Evolutionary conservation across 208 protist species (phyloP).

Genomic region (Leptomonas pyrrhocoris): DNA sequence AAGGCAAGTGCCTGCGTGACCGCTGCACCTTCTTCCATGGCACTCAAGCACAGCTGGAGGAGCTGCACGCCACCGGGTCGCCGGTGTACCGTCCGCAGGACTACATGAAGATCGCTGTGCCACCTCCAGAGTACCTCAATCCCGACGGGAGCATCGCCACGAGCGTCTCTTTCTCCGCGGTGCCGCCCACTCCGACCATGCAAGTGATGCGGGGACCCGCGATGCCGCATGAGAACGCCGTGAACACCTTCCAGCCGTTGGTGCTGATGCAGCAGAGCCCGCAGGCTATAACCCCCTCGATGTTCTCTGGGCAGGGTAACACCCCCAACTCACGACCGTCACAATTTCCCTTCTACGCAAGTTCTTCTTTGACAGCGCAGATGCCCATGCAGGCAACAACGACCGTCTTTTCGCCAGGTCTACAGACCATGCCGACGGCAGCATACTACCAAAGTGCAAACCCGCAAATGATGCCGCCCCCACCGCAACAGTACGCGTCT

Average conservation of each 20-base stretch:
- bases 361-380: constrained; percentile 11
- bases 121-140: constrained; percentile 53
- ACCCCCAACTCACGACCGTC: constrained; percentile 5
- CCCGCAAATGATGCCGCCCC: constrained; percentile 4
- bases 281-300: constrained; percentile 18
- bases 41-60: constrained; percentile 57
- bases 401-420: constrained; percentile 12
- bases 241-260: constrained; percentile 28
- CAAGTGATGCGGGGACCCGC: constrained; percentile 18
- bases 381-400: constrained; percentile 8
- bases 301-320: constrained; percentile 17
- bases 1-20: constrained; percentile 73
- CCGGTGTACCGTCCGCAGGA: constrained; percentile 66
- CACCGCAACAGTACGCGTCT: constrained; percentile 9
- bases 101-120: constrained; percentile 70
- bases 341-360: constrained; percentile 29
- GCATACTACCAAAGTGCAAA: constrained; percentile 25
- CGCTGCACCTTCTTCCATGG: constrained; percentile 82
- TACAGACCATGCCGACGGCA: constrained; percentile 22
- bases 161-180: constrained; percentile 8
- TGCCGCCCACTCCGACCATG: constrained; percentile 11
- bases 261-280: constrained; percentile 28
- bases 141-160: constrained; percentile 37
- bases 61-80: constrained; percentile 41
- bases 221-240: constrained; percentile 25